Base-by-base conservation (phyloP, 306 rosid species). In the Calophaca sinica region DNA sequence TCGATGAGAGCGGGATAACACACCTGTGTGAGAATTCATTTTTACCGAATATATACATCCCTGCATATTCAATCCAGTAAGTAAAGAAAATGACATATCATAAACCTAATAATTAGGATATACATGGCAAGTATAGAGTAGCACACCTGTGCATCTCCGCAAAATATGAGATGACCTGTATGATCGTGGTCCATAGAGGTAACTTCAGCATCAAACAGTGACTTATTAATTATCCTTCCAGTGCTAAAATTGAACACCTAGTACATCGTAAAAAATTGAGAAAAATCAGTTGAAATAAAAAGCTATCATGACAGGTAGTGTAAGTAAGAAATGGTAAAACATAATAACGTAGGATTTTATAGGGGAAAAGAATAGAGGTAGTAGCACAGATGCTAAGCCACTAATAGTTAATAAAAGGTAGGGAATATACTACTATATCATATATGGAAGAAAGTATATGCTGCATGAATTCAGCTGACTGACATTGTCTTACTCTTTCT, bases 161-260 rank as follows among this genome's bases (percentile, higher is more conserved):
- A 93, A 86, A 93, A 93, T 70, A 93, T 68, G 86, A 93, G 86
- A 79, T 88, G 86, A 63, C 98, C 98, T 55, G 98, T 90, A 86
- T 93, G 96, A 81, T 91, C 94, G 59, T 87, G 88, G 78, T 93
- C 98, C 98, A 94, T 88, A 50, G 98, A 68, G 39, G 97, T 91
- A 77, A 91, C 96, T 87, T 86, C 94, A 81, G 94, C 73, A 73
- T 87, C 96, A 77, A 91, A 86, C 46, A 81, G 80, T 54, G 86
- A 66, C 82, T 88, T 91, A 84, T 88, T 88, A 79, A 94, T 83
- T 70, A 82, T 69, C 91, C 98, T 89, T 61, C 98, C 97, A 0
- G 98, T 94, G 89, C 98, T 94, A 89, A 90, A 94, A 87, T 94
- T 94, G 80, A 89, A 85, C 63, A 94, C 98, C 98, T 94, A 85